Conservation (phyloP, 805 yeast species). For the Ascoidea tarda region DNA sequence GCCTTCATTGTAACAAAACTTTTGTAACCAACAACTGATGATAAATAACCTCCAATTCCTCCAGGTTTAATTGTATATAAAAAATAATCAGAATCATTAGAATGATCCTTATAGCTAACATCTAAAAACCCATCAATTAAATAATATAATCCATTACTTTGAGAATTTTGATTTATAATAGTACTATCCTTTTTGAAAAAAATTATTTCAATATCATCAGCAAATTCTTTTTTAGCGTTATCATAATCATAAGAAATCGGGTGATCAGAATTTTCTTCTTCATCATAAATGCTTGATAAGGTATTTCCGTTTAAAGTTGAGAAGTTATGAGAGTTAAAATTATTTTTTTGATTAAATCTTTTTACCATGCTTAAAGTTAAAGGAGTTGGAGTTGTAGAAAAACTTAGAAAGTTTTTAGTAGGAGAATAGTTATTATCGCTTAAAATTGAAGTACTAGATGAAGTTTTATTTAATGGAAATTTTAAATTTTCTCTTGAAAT, state of each 20-base stretch:
- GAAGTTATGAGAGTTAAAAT: constrained; percentile 2
- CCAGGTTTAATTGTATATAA: constrained; percentile 57
- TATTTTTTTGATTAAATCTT: constrained; percentile 1
- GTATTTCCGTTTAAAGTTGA: constrained; percentile 12
- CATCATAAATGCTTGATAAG: constrained; percentile 14
- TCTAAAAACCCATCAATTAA: constrained; percentile 70
- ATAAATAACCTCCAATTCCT: constrained; percentile 78
- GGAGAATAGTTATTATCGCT: constrained; percentile 7
- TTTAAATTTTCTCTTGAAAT: constrained; percentile 27
- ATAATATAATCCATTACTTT: constrained; percentile 64
- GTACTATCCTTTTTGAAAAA: constrained; percentile 36
- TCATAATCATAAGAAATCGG: constrained; percentile 26
- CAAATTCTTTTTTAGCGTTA: constrained; percentile 39
- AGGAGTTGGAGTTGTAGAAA: constrained; percentile 1
- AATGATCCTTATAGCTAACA: constrained; percentile 31
- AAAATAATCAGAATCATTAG: constrained; percentile 12
- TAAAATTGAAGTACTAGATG: constrained; percentile 10
- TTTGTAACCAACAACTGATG: constrained; percentile 64
- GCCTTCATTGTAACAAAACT: constrained; percentile 66
- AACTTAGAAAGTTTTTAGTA: constrained; percentile 5
- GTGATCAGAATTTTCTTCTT: constrained; percentile 12
- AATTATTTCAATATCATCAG: constrained; percentile 43
- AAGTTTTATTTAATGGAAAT: constrained; percentile 8
- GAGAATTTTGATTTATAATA: constrained; percentile 49
- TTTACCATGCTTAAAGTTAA: constrained; percentile 1